Evolutionary conservation across 495 filamentous ascomycete species (phyloP).

Genomic region (Penicillium goetzii): DNA sequence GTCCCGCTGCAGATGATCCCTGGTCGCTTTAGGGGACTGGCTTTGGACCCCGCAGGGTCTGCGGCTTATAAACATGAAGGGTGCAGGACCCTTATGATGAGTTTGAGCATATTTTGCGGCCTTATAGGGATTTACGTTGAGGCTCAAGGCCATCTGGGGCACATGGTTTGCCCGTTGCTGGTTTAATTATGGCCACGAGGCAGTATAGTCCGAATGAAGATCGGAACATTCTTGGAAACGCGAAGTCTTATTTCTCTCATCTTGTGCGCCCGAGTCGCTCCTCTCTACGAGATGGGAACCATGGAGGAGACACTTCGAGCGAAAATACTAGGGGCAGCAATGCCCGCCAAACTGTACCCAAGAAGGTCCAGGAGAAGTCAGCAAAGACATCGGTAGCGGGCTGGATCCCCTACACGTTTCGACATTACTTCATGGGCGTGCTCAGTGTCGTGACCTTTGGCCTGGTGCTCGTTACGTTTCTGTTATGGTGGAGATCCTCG

Average conservation of each 20-base stretch:
- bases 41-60: no score
- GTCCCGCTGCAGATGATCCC: no score
- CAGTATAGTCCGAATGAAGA: conserved; percentile 17
- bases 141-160: not conserved
- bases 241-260: conserved; percentile 16
- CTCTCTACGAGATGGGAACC: not conserved
- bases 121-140: no score
- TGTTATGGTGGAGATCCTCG: conserved; percentile 25
- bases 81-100: no score
- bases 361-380: no score
- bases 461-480: conserved; percentile 18
- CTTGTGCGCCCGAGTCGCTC: conserved; percentile 22
- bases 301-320: not conserved
- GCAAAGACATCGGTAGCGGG: not conserved
- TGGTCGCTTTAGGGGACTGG: no score
- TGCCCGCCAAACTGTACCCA: no score
- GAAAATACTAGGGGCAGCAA: not conserved
- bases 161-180: not conserved
- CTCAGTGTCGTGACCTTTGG: conserved; percentile 14
- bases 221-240: conserved; percentile 15
- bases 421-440: conserved; percentile 7
- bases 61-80: no score
- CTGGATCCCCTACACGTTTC: conserved; percentile 26
- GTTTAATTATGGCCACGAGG: conserved; percentile 10
- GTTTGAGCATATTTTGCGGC: no score